These are phyloP conservation scores for Fusarium sp. DNA, from an alignment of 2,329 filamentous ascomycete genomes.

Conservation along the genomic window DNA sequence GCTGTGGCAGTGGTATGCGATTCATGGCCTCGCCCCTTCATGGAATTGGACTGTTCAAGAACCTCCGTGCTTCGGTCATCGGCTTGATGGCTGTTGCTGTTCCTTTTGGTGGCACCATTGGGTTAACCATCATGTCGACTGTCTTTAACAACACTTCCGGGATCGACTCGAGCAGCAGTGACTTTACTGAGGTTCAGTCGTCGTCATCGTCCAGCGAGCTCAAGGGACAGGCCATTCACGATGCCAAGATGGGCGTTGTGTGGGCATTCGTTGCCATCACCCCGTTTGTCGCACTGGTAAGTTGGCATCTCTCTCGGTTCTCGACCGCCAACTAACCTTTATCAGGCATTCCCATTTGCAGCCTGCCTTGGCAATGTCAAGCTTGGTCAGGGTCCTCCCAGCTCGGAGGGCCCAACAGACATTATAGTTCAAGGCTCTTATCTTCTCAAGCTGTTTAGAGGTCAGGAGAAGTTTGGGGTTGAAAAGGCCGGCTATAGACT, in stretches of 20 bases:
- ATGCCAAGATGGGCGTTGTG: constrained; percentile 65
- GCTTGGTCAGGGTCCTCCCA: constrained; percentile 41
- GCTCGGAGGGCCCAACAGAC: constrained; percentile 44
- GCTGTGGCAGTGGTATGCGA: constrained; percentile 71
- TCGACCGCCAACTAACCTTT: constrained; percentile 8
- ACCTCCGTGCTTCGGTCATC: constrained; percentile 68
- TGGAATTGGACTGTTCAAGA: constrained; percentile 70
- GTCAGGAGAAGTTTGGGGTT: constrained; percentile 21
- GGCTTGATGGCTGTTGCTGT: constrained; percentile 69
- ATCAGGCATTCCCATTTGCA: constrained; percentile 42
- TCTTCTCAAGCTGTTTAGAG: constrained; percentile 42
- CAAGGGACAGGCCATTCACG: constrained; percentile 36
- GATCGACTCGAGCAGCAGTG: constrained; percentile 35
- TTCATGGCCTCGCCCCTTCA: constrained; percentile 75
- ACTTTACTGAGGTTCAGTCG: constrained; percentile 41
- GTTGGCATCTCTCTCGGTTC: constrained; percentile 4
- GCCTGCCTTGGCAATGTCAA: constrained; percentile 49
- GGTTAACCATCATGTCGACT: constrained; percentile 74
- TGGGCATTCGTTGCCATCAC: constrained; percentile 73
- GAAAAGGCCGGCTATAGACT: constrained; percentile 29
- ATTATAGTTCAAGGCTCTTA: constrained; percentile 46
- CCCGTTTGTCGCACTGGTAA: constrained; percentile 64
- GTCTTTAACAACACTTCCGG: constrained; percentile 72
- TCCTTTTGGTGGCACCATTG: constrained; percentile 73
- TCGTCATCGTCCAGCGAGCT: constrained; percentile 8